Evolutionary conservation across 2,329 filamentous ascomycete genomes (phyloP).

Genomic region (Scedosporium apiospermum): DNA sequence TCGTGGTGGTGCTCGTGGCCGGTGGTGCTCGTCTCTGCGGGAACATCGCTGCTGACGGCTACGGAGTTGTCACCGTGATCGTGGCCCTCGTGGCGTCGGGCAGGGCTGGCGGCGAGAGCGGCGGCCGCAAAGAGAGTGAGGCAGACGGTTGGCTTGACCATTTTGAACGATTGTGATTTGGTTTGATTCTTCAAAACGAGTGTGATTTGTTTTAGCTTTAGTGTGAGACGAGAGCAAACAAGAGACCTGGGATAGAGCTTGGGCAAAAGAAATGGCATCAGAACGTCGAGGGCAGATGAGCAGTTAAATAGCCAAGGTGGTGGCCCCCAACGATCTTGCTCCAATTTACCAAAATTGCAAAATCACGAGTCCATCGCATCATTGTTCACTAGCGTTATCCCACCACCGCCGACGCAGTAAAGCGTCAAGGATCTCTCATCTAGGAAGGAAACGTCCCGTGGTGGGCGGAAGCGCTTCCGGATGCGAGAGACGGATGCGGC

Average conservation of each 20-base stretch:
- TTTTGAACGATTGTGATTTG: not conserved
- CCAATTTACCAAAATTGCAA: not conserved
- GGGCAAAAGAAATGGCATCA: not conserved
- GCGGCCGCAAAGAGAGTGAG: not conserved
- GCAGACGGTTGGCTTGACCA: not conserved
- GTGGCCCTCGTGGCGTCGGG: conserved; percentile 1
- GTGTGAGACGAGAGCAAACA: not conserved
- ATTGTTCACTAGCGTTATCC: not conserved
- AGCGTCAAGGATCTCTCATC: not conserved
- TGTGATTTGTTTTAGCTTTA: not conserved
- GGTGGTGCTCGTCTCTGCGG: not conserved
- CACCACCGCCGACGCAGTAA: not conserved
- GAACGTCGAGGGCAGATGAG: not conserved
- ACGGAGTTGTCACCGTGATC: not conserved
- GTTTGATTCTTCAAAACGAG: not conserved
- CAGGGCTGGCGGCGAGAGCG: not conserved
- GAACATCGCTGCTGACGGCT: not conserved
- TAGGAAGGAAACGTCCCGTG: not conserved
- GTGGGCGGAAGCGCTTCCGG: not conserved
- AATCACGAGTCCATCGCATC: too few species aligned
- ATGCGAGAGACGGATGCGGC: not conserved
- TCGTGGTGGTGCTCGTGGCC: not conserved
- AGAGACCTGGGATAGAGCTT: not conserved
- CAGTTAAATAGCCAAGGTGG: not conserved
- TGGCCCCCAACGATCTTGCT: not conserved